Evolutionary conservation across 2,329 filamentous ascomycete species (phyloP).

Genomic region (Aspergillus ochraceus): DNA sequence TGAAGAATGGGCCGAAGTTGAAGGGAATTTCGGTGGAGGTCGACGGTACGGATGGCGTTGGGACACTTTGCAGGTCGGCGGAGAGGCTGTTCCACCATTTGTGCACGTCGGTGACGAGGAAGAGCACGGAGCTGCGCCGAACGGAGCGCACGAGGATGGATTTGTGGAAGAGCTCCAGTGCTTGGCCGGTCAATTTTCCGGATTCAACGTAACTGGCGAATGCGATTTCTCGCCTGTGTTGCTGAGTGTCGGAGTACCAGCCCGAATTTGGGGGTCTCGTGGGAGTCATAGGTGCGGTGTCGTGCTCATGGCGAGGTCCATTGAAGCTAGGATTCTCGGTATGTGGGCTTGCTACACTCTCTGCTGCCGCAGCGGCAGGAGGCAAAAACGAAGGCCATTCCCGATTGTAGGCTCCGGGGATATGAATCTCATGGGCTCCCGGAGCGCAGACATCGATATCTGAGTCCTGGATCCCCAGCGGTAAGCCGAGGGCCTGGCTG

Average conservation of each 20-base stretch:
- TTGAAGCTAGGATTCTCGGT: not conserved
- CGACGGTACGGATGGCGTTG: not conserved
- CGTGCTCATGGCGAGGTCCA: not conserved
- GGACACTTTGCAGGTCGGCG: constrained; percentile 22
- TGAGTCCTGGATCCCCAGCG: constrained; percentile 43
- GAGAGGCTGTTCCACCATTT: constrained; percentile 47
- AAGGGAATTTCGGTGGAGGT: constrained; percentile 20
- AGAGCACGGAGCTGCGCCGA: constrained; percentile 37
- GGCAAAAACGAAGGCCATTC: not conserved
- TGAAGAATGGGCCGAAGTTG: constrained; percentile 41
- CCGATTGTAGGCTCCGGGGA: constrained; percentile 20
- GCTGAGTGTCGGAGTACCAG: constrained; percentile 10
- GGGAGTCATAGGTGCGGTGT: not conserved
- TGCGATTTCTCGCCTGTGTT: constrained; percentile 30
- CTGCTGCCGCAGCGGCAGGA: not conserved
- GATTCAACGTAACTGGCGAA: constrained; percentile 42
- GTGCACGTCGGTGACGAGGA: constrained; percentile 42
- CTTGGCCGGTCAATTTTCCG: constrained; percentile 40
- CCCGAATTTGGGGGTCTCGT: not conserved
- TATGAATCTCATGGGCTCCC: constrained; percentile 42
- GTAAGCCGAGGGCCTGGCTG: constrained; percentile 41
- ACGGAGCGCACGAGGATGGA: constrained; percentile 43
- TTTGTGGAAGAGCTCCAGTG: constrained; percentile 44
- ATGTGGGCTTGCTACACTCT: not conserved
- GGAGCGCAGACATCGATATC: constrained; percentile 50